Evolutionary conservation across 164 flowering plant species (phyloP).

Genomic region (Hamamelis virginiana): DNA sequence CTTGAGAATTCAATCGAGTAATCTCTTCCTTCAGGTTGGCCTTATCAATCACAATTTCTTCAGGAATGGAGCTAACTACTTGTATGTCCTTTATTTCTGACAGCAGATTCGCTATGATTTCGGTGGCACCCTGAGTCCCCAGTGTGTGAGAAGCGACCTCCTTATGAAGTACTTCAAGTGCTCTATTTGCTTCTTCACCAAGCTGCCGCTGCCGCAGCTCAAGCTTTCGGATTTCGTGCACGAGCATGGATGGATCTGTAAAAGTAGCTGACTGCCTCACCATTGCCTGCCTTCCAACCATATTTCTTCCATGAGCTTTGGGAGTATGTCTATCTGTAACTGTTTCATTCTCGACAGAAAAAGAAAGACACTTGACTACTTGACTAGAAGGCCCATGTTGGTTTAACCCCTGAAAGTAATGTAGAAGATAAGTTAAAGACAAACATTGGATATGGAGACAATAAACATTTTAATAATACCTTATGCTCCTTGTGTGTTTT

Average conservation of each 20-base stretch:
- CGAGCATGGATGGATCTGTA: conserved; percentile 57
- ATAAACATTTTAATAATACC: conserved; percentile 26
- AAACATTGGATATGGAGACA: neutral
- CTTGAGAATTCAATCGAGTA: conserved; percentile 55
- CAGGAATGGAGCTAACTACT: conserved; percentile 31
- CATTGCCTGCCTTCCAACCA: conserved; percentile 24
- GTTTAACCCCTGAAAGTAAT: conserved; percentile 42
- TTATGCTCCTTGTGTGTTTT: conserved; percentile 42
- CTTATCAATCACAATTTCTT: conserved; percentile 35
- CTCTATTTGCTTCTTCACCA: conserved; percentile 82
- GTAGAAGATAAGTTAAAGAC: neutral
- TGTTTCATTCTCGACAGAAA: conserved; percentile 29
- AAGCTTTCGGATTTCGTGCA: conserved; percentile 75
- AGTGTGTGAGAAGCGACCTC: conserved; percentile 62
- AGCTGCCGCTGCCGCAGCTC: conserved; percentile 73
- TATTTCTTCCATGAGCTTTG: conserved; percentile 15
- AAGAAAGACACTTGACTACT: conserved; percentile 62
- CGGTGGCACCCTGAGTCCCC: conserved; percentile 64
- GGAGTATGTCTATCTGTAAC: conserved; percentile 18
- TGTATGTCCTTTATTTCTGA: conserved; percentile 70
- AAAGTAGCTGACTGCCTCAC: conserved; percentile 51
- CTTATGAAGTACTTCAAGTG: conserved; percentile 75
- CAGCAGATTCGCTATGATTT: conserved; percentile 61
- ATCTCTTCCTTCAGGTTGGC: conserved; percentile 74
- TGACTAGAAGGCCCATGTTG: conserved; percentile 48